Base-by-base conservation (phyloP, 2,329 filamentous ascomycete species). In the Paecilomyces variotii region DNA sequence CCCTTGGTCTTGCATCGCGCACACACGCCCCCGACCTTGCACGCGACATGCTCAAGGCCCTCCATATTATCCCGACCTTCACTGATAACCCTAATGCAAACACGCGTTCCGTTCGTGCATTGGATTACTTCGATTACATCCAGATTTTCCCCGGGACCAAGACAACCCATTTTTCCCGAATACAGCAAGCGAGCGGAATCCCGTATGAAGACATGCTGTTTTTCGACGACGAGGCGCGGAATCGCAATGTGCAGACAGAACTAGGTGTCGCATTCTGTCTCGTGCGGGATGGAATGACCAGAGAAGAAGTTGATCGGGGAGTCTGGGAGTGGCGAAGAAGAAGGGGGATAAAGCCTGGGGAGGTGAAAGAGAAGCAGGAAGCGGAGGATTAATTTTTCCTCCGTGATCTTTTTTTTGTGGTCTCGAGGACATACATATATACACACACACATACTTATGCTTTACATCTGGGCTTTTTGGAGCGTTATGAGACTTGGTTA, bases 161-260 rank as follows among this genome's bases (percentile, higher is more conserved):
- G 81, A 87, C 88, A n/a, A 83, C 84, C 62, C 93, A 97, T 74
- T 95, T 97, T 67, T 81, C 87, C 67, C 79, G 83, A 4, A 79
- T 97, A 65, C 83, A 88, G 9, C 83, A 87, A 70, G 81, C 84
- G 58, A 91, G 88, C 12, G 86, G 85, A 1, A 73, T 97, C 2
- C 76, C 79, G 4, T 96, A 85, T 68, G 83, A 88, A 63, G 90
- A 97, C 54, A 96, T 97, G 87, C 72, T 97, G 34, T 97, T 97
- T 74, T 97, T 97, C 65, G 93, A 97, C 66, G 93, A 97, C 67
- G 93, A 97, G 82, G 80, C 82, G 56, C 78, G 93, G 61, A 97
- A 97, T 70, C 80, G 84, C 59, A 91, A 97, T 70, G 93, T 96
- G 0, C 84, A 88, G 74, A 75, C 71, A 1, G 78, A 82, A 53